A percentile compares a stretch with the other conserved stretches of the same genome.
phyloP scores from a whole-genome alignment of 208 protist genomes.

The Tetramitus jugosus region DNA sequence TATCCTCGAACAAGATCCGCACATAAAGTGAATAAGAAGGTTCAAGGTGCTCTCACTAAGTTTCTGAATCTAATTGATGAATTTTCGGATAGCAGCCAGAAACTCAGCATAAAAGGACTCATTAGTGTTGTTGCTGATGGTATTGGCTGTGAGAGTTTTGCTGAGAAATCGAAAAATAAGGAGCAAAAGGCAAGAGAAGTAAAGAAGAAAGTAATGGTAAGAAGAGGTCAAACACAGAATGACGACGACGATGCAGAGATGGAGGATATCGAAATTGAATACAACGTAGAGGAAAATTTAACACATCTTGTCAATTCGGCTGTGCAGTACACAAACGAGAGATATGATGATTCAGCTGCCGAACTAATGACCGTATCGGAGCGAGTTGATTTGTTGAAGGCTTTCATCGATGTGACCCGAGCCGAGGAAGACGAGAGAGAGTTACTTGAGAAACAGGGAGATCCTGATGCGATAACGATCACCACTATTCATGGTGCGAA shows the following conservation, averaged over 20 bases:
- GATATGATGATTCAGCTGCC: not conserved
- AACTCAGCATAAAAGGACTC: too few relatives aligned
- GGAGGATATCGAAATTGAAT: not conserved
- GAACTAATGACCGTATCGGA: not conserved
- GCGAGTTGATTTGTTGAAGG: too few relatives aligned
- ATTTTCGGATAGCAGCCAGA: too few relatives aligned
- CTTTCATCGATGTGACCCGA: too few relatives aligned
- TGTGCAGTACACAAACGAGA: not conserved
- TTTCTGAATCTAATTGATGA: too few relatives aligned
- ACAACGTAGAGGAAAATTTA: not conserved
- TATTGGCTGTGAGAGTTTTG: too few relatives aligned
- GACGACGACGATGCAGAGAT: not conserved
- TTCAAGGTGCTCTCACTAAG: not conserved
- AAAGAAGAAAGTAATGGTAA: too few relatives aligned
- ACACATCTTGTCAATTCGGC: not conserved
- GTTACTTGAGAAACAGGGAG: not conserved
- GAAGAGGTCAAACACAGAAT: not conserved
- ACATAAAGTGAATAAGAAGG: not conserved
- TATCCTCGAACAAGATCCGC: too few relatives aligned
- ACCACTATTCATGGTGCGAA: not conserved
- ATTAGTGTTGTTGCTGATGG: too few relatives aligned
- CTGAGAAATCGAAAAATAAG: too few relatives aligned
- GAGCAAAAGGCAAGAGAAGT: too few relatives aligned
- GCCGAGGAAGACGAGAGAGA: not conserved
- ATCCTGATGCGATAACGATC: not conserved